phyloP scores from a whole-genome alignment of 2,329 filamentous ascomycete species.

The Aspergillus nomiae region DNA sequence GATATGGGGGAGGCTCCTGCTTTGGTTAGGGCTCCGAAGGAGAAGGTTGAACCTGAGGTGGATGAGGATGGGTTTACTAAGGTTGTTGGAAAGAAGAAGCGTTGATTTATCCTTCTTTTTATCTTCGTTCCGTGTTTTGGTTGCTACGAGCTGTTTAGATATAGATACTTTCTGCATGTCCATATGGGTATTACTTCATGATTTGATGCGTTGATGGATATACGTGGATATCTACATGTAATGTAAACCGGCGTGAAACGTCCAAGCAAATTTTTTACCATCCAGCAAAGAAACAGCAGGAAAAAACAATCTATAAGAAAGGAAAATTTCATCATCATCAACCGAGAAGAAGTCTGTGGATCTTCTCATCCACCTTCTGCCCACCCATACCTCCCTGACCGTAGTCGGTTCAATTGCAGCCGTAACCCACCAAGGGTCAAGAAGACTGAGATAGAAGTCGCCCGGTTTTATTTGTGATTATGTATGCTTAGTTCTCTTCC shows the following conservation, averaged over 20 bases:
- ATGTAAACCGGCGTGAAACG: not conserved
- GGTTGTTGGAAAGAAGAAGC: conserved; percentile 69
- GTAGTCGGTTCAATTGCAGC: conserved; percentile 6
- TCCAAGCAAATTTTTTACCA: conserved; percentile 23
- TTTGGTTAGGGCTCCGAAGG: conserved; percentile 58
- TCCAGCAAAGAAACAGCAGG: conserved; percentile 16
- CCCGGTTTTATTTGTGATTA: conserved; percentile 5
- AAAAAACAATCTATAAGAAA: conserved; percentile 28
- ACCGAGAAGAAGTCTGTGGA: conserved; percentile 25
- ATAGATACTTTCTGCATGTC: conserved; percentile 8
- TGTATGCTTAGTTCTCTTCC: conserved; percentile 25
- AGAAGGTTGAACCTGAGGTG: conserved; percentile 69
- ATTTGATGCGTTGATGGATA: conserved; percentile 1
- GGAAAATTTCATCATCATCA: conserved; percentile 37
- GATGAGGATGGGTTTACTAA: conserved; percentile 82
- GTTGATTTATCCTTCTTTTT: conserved; percentile 27
- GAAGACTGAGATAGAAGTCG: conserved; percentile 6
- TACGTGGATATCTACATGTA: conserved; percentile 3
- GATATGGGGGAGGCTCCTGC: conserved; percentile 71
- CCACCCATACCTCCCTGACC: conserved; percentile 20
- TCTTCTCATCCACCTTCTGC: conserved; percentile 27
- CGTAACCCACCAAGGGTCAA: not conserved
- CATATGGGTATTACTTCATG: conserved; percentile 4
- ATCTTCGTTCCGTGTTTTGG: conserved; percentile 7
- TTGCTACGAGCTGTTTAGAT: not conserved